Percentiles rank a stretch among this genome's conserved stretches.
Evolutionary conservation across 805 yeast species (phyloP).

Genomic region (Candida vaughaniae): DNA sequence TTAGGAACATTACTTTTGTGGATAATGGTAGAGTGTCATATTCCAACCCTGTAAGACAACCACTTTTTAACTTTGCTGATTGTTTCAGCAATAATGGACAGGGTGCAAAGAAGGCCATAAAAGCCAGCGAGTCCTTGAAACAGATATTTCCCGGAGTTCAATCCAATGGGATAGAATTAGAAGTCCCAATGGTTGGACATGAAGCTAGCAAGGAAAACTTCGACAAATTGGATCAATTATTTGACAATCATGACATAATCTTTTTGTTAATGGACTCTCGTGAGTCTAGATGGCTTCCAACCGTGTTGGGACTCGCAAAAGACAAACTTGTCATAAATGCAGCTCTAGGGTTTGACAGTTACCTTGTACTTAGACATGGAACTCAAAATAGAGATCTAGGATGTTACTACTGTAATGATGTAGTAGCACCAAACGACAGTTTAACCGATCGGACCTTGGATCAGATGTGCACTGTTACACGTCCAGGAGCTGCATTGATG

Average conservation of each 20-base stretch:
- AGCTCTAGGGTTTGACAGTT: slow-evolving; percentile 93
- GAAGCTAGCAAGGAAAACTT: slow-evolving; percentile 68
- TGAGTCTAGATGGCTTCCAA: slow-evolving; percentile 97
- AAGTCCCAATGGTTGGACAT: slow-evolving; percentile 97
- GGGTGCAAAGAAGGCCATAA: slow-evolving; percentile 71
- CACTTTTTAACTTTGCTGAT: slow-evolving; percentile 79
- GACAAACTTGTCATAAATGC: slow-evolving; percentile 82
- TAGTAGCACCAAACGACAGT: slow-evolving; percentile 90
- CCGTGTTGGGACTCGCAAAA: slow-evolving; percentile 68
- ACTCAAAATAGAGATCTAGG: slow-evolving; percentile 52
- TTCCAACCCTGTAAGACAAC: slow-evolving; percentile 95
- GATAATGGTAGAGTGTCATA: slow-evolving; percentile 88
- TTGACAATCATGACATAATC: slow-evolving; percentile 69
- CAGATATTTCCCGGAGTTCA: slow-evolving; percentile 77
- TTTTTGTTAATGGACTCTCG: slow-evolving; percentile 90
- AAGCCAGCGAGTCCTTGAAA: slow-evolving; percentile 73
- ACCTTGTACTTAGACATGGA: slow-evolving; percentile 93
- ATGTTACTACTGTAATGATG: slow-evolving; percentile 94
- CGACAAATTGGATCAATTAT: slow-evolving; percentile 49
- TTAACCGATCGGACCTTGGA: slow-evolving; percentile 86
- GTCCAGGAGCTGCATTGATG: slow-evolving; percentile 91
- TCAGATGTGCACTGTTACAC: slow-evolving; percentile 98
- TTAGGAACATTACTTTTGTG: slow-evolving; percentile 77
- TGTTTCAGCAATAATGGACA: slow-evolving; percentile 57
- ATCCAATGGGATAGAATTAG: slow-evolving; percentile 60